These are phyloP conservation scores for Scalesia atractyloides DNA, from an alignment of 129 eudicot genomes.

Conservation along the genomic window DNA sequence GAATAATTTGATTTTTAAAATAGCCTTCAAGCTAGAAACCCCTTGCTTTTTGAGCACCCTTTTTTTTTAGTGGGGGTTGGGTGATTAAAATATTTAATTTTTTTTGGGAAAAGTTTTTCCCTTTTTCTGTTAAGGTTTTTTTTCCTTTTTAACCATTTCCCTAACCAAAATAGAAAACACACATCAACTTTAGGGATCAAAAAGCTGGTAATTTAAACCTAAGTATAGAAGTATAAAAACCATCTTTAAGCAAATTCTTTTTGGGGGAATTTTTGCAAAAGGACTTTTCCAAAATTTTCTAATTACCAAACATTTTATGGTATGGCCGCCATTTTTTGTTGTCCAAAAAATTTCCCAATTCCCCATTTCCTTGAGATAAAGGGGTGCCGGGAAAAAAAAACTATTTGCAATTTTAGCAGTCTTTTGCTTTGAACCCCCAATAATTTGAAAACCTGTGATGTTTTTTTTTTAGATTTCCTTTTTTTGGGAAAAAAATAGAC, in stretches of 20 bases:
- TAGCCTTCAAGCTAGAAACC: slow-evolving; percentile 1
- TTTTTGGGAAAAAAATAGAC: too few relatives aligned
- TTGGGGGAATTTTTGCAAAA: not conserved
- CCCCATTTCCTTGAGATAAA: not conserved
- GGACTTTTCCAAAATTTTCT: not conserved
- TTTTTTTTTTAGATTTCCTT: not conserved
- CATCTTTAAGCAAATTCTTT: not conserved
- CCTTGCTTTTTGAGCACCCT: slow-evolving; percentile 9
- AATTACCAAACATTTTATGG: too few relatives aligned
- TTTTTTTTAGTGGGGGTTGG: slow-evolving; percentile 1
- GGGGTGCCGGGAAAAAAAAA: not conserved
- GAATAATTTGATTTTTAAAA: not conserved
- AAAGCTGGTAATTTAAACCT: not conserved
- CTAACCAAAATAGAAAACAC: not conserved
- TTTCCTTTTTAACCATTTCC: not conserved
- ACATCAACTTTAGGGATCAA: not conserved
- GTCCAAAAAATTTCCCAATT: slow-evolving; percentile 1
- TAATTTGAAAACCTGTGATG: not conserved
- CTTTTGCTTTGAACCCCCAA: not conserved
- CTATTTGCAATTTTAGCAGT: not conserved
- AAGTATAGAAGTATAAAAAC: not conserved
- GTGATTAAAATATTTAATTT: not conserved
- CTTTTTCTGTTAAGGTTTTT: not conserved
- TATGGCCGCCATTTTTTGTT: too few relatives aligned
- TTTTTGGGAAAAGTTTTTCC: not conserved